Conservation (phyloP, 129 eudicot species). For the Pseudognaphalium luteoalbum region DNA sequence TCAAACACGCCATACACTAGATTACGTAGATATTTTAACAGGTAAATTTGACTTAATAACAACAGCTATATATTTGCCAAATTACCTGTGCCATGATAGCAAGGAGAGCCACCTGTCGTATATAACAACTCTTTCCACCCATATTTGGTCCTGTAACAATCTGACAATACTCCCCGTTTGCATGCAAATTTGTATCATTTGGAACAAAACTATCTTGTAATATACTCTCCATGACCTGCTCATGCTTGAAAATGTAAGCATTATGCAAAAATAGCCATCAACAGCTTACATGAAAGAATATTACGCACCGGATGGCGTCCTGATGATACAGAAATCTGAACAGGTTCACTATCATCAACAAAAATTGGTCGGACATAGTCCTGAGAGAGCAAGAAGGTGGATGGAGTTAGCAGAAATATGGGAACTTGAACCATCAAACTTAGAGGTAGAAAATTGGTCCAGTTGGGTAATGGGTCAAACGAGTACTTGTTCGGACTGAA, state of each 20-base stretch:
- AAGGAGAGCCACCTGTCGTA: constrained; percentile 96
- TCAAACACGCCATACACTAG: neutral
- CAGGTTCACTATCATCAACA: constrained; percentile 73
- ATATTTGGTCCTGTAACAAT: constrained; percentile 95
- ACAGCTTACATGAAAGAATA: neutral
- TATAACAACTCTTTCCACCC: constrained; percentile 99
- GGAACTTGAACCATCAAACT: constrained; percentile 13
- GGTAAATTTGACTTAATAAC: neutral
- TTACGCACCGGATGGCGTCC: constrained; percentile 94
- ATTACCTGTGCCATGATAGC: constrained; percentile 91
- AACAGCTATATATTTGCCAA: neutral
- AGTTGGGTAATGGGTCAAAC: neutral
- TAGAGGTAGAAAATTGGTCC: neutral
- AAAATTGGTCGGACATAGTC: constrained; percentile 72
- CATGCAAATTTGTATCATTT: constrained; percentile 75
- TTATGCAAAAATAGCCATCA: neutral
- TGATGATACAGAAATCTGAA: constrained; percentile 63
- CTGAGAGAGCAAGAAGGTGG: constrained; percentile 35
- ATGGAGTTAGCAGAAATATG: neutral
- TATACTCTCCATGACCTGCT: constrained; percentile 76
- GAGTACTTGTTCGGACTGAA: too few relatives aligned
- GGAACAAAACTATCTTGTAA: constrained; percentile 81
- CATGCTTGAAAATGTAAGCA: constrained; percentile 19
- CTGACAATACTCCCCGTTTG: constrained; percentile 73
- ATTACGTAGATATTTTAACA: neutral